A percentile compares a stretch with the other conserved stretches of the same genome.
Evolutionary conservation across 352 stramenopile species (phyloP).

Genomic region (Pythium aristosporum): DNA sequence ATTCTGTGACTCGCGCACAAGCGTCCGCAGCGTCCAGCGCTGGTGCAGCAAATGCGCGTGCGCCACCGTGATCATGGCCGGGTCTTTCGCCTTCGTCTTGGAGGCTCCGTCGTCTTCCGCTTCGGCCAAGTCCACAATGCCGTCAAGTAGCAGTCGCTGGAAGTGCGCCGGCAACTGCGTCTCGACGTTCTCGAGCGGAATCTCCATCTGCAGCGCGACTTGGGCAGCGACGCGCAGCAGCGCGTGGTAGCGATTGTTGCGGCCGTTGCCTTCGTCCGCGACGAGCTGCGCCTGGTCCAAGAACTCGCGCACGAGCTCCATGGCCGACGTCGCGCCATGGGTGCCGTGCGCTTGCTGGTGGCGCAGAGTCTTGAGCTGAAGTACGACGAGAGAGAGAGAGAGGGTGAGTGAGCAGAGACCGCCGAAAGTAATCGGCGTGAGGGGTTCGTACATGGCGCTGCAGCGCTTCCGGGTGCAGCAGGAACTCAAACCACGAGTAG

Average conservation of each 20-base stretch:
- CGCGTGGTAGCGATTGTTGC: conserved; percentile 73
- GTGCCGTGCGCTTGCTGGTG: conserved; percentile 41
- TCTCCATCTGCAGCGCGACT: conserved; percentile 72
- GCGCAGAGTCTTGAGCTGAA: conserved; percentile 49
- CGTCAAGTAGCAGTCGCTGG: conserved; percentile 78
- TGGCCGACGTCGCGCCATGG: conserved; percentile 66
- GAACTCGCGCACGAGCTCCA: conserved; percentile 81
- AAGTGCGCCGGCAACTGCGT: conserved; percentile 66
- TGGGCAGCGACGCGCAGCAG: conserved; percentile 72
- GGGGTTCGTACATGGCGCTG: conserved; percentile 56
- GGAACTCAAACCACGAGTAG: conserved; percentile 85
- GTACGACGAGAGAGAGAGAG: background rate
- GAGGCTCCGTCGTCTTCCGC: conserved; percentile 5
- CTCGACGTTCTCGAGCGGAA: conserved; percentile 59
- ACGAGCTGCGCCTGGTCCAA: conserved; percentile 83
- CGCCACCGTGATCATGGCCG: conserved; percentile 10
- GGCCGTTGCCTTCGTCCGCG: conserved; percentile 66
- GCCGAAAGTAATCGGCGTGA: too few relatives aligned
- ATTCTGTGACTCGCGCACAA: conserved; percentile 69
- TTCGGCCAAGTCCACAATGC: conserved; percentile 75
- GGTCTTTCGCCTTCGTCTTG: background rate
- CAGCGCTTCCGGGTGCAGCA: conserved; percentile 76
- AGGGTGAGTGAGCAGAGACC: too few relatives aligned
- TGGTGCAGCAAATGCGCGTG: conserved; percentile 68
- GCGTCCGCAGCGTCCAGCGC: conserved; percentile 72